Evolutionary conservation across 106 monocot genomes (phyloP), one percentile per base, ranked within the genome.

Genomic region (Alisma plantagoaquatica): DNA sequence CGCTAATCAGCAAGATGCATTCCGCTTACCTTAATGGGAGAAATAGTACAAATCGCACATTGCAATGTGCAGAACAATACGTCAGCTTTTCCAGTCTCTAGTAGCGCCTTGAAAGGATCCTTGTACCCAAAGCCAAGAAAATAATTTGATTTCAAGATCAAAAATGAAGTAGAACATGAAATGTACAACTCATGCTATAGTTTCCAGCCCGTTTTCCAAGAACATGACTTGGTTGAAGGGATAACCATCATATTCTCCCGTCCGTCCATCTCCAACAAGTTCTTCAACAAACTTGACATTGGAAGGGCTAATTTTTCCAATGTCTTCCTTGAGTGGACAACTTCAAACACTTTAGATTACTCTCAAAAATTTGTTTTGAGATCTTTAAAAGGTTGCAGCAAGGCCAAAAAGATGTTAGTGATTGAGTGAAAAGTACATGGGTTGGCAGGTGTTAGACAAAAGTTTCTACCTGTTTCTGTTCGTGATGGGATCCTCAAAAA

Each of bases 321-420:
- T 20, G 0, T 22, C 9, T 1, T 62, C 67, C 27, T 56, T 60
- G 29, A 56, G 10, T 19, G 56, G 67, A 60, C 61, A 73, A 41
- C 31, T 53, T 0, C 73, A 64, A 43, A 51, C 41, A 49, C 74
- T 63, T 63, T 75, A 68, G 23, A 69, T 14, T 5, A 75, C 69
- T 53, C 75, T 64, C 23, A 58, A 53, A 8, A 53, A 69, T 44
- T 69, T 64, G 47, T 75, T 75, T 75, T 69, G 69, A 75, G 26
- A 75, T 75, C 53, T 75, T 75, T 45, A 75, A 53, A 27, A 75
- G 69, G 42, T 69, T 75, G 47, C 15, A 66, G n/a, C n/a, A n/a
- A n/a, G n/a, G n/a, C n/a, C n/a, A n/a, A n/a, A n/a, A n/a, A n/a
- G n/a, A n/a, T n/a, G n/a, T n/a, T n/a, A n/a, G n/a, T n/a, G n/a